A percentile compares a stretch with the other conserved stretches of the same genome.
Evolutionary conservation across 352 stramenopile species (phyloP).

Genomic region (Pythium rishiriense): DNA sequence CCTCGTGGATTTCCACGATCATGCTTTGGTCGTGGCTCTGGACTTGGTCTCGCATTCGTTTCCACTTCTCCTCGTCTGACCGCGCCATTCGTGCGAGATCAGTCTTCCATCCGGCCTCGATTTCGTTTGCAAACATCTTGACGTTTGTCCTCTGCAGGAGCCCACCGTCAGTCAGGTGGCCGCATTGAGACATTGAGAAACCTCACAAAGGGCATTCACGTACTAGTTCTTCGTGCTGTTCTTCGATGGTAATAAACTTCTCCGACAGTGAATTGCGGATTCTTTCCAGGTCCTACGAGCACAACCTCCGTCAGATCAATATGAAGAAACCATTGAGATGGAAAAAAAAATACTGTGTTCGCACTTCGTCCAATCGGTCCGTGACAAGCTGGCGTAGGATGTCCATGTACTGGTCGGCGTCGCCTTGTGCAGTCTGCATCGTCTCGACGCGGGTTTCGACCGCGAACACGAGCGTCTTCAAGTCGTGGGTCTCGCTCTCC

Average conservation of each 20-base stretch:
- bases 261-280: conserved; percentile 57
- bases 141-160: conserved; percentile 14
- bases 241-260: conserved; percentile 51
- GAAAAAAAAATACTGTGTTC: background rate
- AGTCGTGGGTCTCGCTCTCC: conserved; percentile 47
- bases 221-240: conserved; percentile 46
- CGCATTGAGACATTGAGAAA: background rate
- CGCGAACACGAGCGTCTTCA: conserved; percentile 51
- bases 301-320: background rate
- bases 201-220: background rate
- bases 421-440: conserved; percentile 35
- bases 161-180: background rate
- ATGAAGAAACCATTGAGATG: background rate
- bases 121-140: conserved; percentile 20
- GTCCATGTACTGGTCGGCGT: conserved; percentile 43
- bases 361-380: conserved; percentile 49
- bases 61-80: conserved; percentile 13
- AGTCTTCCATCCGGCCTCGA: conserved; percentile 20
- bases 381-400: conserved; percentile 41
- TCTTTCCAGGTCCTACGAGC: conserved; percentile 65
- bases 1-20: conserved; percentile 27
- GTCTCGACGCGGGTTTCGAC: conserved; percentile 45
- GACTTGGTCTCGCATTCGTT: conserved; percentile 12
- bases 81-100: conserved; percentile 12
- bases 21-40: conserved; percentile 28